These are phyloP conservation scores for Erysimum cheiri DNA, from an alignment of 441 rosid species.

Conservation along the genomic window DNA sequence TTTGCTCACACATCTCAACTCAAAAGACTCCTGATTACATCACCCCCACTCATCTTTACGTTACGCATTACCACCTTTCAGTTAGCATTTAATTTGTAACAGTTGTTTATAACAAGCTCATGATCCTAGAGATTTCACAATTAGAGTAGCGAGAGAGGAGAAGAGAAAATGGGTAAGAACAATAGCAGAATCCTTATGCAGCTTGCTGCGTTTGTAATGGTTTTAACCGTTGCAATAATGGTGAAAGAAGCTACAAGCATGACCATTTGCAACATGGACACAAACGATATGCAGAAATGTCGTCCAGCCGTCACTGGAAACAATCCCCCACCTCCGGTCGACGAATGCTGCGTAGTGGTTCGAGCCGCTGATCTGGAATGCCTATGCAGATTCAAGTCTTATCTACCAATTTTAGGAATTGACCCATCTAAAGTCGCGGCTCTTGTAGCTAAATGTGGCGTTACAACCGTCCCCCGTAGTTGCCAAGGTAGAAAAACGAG, in stretches of 20 bases:
- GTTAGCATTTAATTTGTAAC: neutral
- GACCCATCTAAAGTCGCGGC: slow-evolving; percentile 52
- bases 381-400: slow-evolving; percentile 53
- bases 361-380: slow-evolving; percentile 49
- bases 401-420: slow-evolving; percentile 53
- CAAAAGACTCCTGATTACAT: slow-evolving; percentile 16
- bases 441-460: slow-evolving; percentile 53
- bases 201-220: slow-evolving; percentile 28
- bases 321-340: slow-evolving; percentile 50
- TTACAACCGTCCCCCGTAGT: slow-evolving; percentile 43
- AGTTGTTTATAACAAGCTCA: slow-evolving; percentile 26
- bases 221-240: slow-evolving; percentile 39
- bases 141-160: neutral
- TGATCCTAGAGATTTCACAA: neutral
- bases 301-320: slow-evolving; percentile 55
- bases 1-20: slow-evolving; percentile 41
- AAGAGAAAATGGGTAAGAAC: slow-evolving; percentile 40
- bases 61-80: slow-evolving; percentile 2
- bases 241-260: slow-evolving; percentile 38
- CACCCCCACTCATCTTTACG: slow-evolving; percentile 30
- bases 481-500: slow-evolving; percentile 39
- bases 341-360: slow-evolving; percentile 52
- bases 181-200: slow-evolving; percentile 23
- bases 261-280: slow-evolving; percentile 50
- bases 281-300: slow-evolving; percentile 48